Base-by-base conservation (phyloP, 306 rosid species). In the Cucurbita ficifolia region DNA sequence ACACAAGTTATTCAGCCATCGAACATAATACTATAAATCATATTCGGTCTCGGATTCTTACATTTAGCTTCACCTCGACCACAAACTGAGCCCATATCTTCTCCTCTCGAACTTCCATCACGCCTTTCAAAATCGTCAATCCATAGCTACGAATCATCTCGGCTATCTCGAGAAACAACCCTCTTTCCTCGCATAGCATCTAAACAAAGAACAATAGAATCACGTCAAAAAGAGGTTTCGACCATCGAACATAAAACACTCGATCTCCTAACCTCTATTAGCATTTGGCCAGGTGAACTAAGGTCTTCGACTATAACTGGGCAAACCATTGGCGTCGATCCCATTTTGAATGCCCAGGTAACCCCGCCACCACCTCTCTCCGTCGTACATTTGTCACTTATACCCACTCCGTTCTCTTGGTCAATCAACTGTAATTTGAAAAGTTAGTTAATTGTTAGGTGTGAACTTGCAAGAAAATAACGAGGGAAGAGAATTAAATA, bases 271-370 rank as follows among this genome's bases (percentile, higher is more conserved):
- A 94, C 97, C 96, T 91, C 96, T 40, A 91, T 82, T 45, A 91
- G 96, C 97, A 91, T 91, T 82, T 89, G 96, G 42, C 92, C 96
- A 0, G 91, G 96, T 22, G 77, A 73, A 65, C 49, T 83, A 73
- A 88, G 93, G 81, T 94, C 96, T 78, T 94, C 96, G 16, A 94
- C 95, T 68, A 89, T 84, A 53, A 94, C 81, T 4, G 97, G 99
- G 74, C 96, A 94, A 76, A 81, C 83, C 85, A 86, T 77, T 42
- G 88, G 84, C 81, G 85, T 86, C 24, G 80, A 76, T 57, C 82
- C 91, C 51, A 90, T 89, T 79, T 88, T 96, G 70, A 77, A 83
- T 40, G 95, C 97, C 89, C 97, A 87, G 42, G 98, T 94, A 69
- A 78, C 79, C n/a, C 94, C 96, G 29, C 76, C 80, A 17, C 62